These are phyloP conservation scores for Ophiostoma triangulosporum DNA, from an alignment of 2,329 filamentous ascomycete genomes.

Conservation along the genomic window DNA sequence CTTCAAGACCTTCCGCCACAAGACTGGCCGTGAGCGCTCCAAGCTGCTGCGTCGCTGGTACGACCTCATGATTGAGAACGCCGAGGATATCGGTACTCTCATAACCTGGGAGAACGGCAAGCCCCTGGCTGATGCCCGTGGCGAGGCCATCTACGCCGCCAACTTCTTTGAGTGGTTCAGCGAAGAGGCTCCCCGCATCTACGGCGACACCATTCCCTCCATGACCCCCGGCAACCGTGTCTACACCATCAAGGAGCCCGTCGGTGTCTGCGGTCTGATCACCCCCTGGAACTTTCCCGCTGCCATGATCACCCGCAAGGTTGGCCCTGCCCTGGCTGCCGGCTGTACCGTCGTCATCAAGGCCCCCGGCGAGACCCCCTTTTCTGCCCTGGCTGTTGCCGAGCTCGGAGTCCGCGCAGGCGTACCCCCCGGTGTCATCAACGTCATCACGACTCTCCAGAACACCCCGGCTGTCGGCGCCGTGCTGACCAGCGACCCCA, in stretches of 20 bases:
- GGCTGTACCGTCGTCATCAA: constrained; percentile 92
- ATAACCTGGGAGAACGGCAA: constrained; percentile 91
- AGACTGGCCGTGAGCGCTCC: constrained; percentile 60
- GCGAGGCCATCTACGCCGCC: constrained; percentile 59
- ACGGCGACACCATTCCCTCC: constrained; percentile 63
- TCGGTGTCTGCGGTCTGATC: constrained; percentile 72
- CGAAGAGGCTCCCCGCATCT: constrained; percentile 60
- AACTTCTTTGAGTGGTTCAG: constrained; percentile 72
- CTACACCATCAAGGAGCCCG: constrained; percentile 66
- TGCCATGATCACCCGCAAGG: constrained; percentile 61
- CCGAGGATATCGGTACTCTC: constrained; percentile 66
- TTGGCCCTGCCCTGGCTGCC: constrained; percentile 69
- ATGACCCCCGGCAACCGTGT: constrained; percentile 60
- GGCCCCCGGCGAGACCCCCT: constrained; percentile 82
- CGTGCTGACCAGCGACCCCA: constrained; percentile 60
- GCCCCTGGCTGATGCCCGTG: constrained; percentile 59
- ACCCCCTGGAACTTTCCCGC: constrained; percentile 84
- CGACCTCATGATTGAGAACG: constrained; percentile 63
- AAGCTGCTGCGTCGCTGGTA: constrained; percentile 70
- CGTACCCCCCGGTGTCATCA: constrained; percentile 80
- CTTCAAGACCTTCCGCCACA: constrained; percentile 54
- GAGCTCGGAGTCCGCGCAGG: constrained; percentile 79
- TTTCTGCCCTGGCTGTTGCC: constrained; percentile 74
- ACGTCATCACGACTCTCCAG: constrained; percentile 65
- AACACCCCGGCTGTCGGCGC: constrained; percentile 73